Evolutionary conservation across 2,329 filamentous ascomycete genomes (phyloP), one percentile per base, ranked within the genome.

Genomic region (Trichoderma guizhouense): DNA sequence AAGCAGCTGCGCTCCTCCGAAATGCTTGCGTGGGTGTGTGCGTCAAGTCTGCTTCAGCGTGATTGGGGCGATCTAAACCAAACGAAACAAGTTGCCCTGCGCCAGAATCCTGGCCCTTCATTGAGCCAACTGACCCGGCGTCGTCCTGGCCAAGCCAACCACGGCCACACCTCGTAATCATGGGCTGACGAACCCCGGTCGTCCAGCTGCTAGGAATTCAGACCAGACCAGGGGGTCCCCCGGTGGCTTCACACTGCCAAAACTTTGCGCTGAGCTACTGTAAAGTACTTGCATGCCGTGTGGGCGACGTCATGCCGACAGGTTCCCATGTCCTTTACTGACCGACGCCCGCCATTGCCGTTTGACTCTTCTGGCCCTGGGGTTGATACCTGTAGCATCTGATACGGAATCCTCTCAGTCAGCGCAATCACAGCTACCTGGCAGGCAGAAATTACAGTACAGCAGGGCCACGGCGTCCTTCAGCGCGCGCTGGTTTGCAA

Each of bases 1-100:
- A 67, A 15, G 28, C n/a, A 47, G 24, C 32, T n/a, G 12, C 26
- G 21, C 26, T 18, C 9, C 9, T 28, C 21, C 53, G 28, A 51
- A n/a, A 5, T 51, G n/a, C 24, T 53, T 57, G 63, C 15, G 30
- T 66, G 63, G 18, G 51, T 39, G 55, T 26, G 55, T 51, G 43
- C 64, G 26, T 67, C 32, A 24, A 57, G 24, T 57, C 64, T 57
- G 51, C 64, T 58, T 58, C 64, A 58, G 32, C 32, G 7, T 43
- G 57, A 47, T 69, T 69, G 57, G 66, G 66, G 57, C 66, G 66
- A 69, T 69, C 57, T 21, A 69, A 62, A 30, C 57, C n/a, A 69
- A 68, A 62, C 66, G 66, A 69, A 69, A 69, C 66, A 69, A 53
- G 55, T 34, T 18, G 57, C 66, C 66, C 66, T 69, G 66, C 66